phyloP scores from a whole-genome alignment of 2,329 filamentous ascomycete genomes.

The Beauveria sp. region DNA sequence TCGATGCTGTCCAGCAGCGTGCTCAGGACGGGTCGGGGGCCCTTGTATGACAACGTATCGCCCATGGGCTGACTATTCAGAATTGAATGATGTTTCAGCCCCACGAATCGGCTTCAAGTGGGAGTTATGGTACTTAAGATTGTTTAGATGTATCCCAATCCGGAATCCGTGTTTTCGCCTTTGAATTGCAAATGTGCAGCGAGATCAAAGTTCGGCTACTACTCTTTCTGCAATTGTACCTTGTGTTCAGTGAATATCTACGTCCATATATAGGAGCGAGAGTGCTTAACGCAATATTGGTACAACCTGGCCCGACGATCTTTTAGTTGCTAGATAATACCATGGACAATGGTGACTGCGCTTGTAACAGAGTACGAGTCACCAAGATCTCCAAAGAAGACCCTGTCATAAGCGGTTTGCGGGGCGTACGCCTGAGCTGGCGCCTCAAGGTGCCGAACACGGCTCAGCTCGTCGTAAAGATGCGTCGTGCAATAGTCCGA shows the following conservation, averaged over 20 bases:
- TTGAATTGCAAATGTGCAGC: background rate
- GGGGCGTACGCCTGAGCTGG: slow-evolving; percentile 5
- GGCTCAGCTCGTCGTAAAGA: background rate
- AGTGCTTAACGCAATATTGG: background rate
- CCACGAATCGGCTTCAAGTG: background rate
- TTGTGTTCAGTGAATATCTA: no score
- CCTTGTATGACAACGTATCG: background rate
- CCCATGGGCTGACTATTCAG: background rate
- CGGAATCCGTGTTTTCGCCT: background rate
- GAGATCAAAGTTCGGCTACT: background rate
- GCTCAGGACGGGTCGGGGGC: background rate
- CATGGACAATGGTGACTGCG: background rate
- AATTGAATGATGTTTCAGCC: background rate
- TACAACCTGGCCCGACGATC: background rate
- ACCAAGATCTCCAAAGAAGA: background rate
- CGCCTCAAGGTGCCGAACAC: background rate
- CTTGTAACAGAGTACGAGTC: background rate
- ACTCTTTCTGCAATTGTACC: background rate
- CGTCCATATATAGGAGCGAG: background rate
- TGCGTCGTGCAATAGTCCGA: background rate
- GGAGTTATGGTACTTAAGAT: background rate
- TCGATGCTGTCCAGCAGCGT: background rate
- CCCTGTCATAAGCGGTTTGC: background rate
- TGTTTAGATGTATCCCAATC: background rate
- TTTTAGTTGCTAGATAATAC: background rate